Base-by-base conservation (phyloP, 2,329 filamentous ascomycete species). In the Lachnum nothofagi region DNA sequence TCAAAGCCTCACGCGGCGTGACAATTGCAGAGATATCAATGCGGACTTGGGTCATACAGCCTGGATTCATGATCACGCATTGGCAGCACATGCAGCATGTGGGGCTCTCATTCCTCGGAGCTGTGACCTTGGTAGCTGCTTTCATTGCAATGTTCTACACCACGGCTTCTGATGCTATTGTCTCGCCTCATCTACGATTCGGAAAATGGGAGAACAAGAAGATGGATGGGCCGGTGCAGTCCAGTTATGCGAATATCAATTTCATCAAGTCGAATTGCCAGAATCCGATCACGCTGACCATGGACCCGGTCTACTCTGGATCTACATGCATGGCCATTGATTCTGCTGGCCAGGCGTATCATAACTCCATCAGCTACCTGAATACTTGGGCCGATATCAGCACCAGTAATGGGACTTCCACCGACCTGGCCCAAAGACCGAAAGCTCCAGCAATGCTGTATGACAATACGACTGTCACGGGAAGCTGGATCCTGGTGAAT, bases 21-120 rank as follows among this genome's bases (percentile, higher is more conserved):
- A 87, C 81, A 0, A 74, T 91, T 12, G 82, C 86, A 0, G 86
- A 91, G 60, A 80, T 91, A 71, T 83, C 77, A 14, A 88, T 91
- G 84, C 76, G 86, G 34, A 76, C 76, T 37, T 91, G 86, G 86
- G 77, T 85, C 17, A 78, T 83, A 69, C 80, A 85, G 65, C 85
- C 86, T 0, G 87, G 87, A 0, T 84, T 80, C 0, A 72, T 91
- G 54, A 71, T 91, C 17, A 86, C 83, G 0, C 82, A 88, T 57
- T 85, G 75, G 66, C 75, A 83, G 53, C 78, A 77, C 3, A 69
- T 90, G 1, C 75, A 76, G 4, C 83, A 85, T 51, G 83, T 83
- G 0, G 82, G 74, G 0, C 55, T 78, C 1, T 85, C 83, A 0
- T 56, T 86, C 0, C 68, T 91, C 1, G 88, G 87, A 0, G 62